Conservation (phyloP, 139 green algal species). For the Chlamydomonas incerta region DNA sequence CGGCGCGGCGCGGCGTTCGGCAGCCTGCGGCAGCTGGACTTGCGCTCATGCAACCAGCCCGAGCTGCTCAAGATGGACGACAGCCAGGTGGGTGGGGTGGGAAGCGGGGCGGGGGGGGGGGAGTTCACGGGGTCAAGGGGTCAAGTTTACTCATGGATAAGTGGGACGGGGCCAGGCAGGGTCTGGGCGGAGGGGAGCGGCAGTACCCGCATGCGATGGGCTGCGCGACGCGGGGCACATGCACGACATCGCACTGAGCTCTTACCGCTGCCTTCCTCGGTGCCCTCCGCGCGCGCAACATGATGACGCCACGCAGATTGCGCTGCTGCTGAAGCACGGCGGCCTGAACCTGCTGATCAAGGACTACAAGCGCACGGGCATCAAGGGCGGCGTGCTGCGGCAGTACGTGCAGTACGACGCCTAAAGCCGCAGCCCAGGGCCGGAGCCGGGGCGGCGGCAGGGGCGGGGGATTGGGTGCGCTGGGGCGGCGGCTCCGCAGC, state of each 20-base stretch:
- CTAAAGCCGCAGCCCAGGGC: background rate
- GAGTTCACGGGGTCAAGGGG: too few species aligned
- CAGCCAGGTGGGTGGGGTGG: constrained; percentile 8
- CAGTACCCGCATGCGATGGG: too few species aligned
- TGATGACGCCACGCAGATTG: constrained; percentile 4
- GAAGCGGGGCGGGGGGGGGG: background rate
- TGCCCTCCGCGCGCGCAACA: too few species aligned
- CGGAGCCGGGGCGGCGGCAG: too few species aligned
- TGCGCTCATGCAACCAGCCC: constrained; percentile 36
- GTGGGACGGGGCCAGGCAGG: too few species aligned
- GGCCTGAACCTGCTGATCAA: constrained; percentile 41
- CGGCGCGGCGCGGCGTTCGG: constrained; percentile 38
- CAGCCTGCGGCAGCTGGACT: constrained; percentile 21
- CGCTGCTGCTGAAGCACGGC: constrained; percentile 41
- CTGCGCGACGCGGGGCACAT: too few species aligned
- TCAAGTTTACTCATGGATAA: too few species aligned
- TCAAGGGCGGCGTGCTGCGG: constrained; percentile 41
- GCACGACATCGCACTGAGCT: too few species aligned
- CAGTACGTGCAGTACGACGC: constrained; percentile 47
- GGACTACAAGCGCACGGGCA: constrained; percentile 42
- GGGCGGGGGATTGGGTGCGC: too few species aligned
- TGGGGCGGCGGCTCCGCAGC: too few species aligned
- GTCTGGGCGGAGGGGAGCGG: too few species aligned
- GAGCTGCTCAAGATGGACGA: constrained; percentile 32
- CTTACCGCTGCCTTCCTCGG: too few species aligned